Conservation (phyloP, 1,284 basidiomycete species). For the Schizophyllum amplum region DNA sequence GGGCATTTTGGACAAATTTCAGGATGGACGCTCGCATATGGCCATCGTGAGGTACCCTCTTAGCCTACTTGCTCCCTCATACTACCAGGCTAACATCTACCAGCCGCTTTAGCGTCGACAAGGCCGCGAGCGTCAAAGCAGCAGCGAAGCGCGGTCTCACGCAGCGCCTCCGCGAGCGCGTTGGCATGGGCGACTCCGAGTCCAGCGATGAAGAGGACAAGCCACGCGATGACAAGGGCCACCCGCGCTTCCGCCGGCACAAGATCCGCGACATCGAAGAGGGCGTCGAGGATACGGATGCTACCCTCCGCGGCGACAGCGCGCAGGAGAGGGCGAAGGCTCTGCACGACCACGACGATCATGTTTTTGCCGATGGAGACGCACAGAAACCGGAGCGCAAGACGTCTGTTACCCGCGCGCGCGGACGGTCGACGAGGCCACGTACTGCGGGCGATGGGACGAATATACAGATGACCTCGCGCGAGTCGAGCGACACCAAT, state of each 20-base stretch:
- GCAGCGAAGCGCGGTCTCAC: slow-evolving; percentile 67
- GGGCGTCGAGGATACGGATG: slow-evolving; percentile 22
- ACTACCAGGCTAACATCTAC: neutral
- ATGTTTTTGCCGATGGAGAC: neutral
- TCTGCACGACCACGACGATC: neutral
- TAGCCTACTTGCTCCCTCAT: neutral
- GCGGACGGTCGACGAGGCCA: neutral
- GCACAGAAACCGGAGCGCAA: too few relatives aligned
- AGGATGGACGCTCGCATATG: slow-evolving; percentile 88
- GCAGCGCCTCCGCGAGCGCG: slow-evolving; percentile 53
- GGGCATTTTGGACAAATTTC: slow-evolving; percentile 84
- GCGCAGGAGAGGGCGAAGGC: slow-evolving; percentile 1
- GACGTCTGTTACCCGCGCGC: neutral
- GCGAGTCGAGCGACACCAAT: neutral
- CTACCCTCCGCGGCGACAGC: slow-evolving; percentile 13
- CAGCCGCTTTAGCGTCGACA: slow-evolving; percentile 24
- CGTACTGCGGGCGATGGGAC: neutral
- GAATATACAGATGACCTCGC: neutral
- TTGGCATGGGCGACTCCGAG: slow-evolving; percentile 58
- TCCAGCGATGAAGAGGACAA: slow-evolving; percentile 30
- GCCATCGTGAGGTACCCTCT: slow-evolving; percentile 61
- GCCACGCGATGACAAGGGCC: slow-evolving; percentile 17
- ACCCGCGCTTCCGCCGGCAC: slow-evolving; percentile 10
- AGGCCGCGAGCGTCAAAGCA: slow-evolving; percentile 59
- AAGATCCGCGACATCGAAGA: slow-evolving; percentile 21